These are phyloP conservation scores for Ulota crispa DNA, from an alignment of 225 moss, liverwort and hornwort species.

Conservation along the genomic window DNA sequence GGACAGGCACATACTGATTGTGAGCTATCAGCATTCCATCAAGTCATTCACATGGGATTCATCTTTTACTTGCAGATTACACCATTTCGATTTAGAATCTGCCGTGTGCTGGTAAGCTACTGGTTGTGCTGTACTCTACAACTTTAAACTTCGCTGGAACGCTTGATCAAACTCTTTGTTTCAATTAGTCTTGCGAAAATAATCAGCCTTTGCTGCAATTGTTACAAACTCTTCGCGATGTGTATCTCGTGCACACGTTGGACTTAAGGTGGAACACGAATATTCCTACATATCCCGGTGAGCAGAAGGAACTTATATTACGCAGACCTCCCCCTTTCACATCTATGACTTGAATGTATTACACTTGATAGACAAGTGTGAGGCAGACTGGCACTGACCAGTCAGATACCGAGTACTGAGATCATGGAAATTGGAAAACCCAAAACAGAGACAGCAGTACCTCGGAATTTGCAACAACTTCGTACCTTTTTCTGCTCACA, in stretches of 20 bases:
- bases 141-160: neutral
- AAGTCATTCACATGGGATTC: neutral
- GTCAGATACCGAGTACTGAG: neutral
- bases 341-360: neutral
- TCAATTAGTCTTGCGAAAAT: neutral
- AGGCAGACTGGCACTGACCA: neutral
- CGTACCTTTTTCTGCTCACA: neutral
- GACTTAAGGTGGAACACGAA: neutral
- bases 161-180: neutral
- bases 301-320: neutral
- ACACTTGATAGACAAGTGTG: neutral
- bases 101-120: constrained; percentile 8
- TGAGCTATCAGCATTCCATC: neutral
- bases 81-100: constrained; percentile 13
- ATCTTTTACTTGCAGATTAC: neutral
- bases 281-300: neutral
- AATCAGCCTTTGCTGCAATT: neutral
- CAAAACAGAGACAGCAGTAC: neutral
- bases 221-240: constrained; percentile 3
- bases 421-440: neutral
- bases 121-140: constrained; percentile 1
- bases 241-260: neutral
- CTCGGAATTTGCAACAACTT: neutral
- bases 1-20: neutral
- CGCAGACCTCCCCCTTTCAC: neutral